These are phyloP conservation scores for Hebeloma cylindrosporum DNA, from an alignment of 768 basidiomycete species.

Conservation along the genomic window DNA sequence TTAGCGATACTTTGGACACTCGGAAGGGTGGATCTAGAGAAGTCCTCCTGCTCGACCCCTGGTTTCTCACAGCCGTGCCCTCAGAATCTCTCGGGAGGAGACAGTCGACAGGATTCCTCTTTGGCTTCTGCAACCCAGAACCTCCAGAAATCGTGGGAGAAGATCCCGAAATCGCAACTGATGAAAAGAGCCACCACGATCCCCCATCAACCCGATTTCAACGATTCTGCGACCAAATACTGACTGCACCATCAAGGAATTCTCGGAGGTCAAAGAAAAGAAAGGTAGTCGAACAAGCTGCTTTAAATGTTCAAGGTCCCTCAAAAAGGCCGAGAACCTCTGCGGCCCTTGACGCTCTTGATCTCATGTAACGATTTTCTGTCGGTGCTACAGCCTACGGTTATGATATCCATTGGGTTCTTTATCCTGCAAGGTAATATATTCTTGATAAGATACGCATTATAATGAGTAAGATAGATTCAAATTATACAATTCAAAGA, in stretches of 20 bases:
- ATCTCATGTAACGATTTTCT: background rate
- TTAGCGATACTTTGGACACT: too few relatives aligned
- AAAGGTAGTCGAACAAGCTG: background rate
- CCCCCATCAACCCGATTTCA: slow-evolving; percentile 2
- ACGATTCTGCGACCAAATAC: background rate
- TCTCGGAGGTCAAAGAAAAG: slow-evolving; percentile 4
- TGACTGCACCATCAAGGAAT: background rate
- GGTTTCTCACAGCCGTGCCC: too few relatives aligned
- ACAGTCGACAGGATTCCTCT: background rate
- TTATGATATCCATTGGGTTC: background rate
- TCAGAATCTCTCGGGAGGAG: too few relatives aligned
- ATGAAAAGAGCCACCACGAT: slow-evolving; percentile 5
- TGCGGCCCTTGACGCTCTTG: slow-evolving; percentile 9
- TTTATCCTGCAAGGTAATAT: background rate
- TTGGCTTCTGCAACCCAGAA: too few relatives aligned
- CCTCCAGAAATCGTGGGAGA: background rate
- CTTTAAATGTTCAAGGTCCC: background rate
- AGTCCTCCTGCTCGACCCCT: too few relatives aligned
- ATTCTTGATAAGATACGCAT: background rate
- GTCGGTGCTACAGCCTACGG: background rate
- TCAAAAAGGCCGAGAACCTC: slow-evolving; percentile 5
- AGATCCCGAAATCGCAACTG: background rate
- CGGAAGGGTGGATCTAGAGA: too few relatives aligned
- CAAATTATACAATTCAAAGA: slow-evolving; percentile 8
- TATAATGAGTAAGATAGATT: background rate